phyloP scores from a whole-genome alignment of 2,329 filamentous ascomycete genomes.

The Aureobasidium sp. region DNA sequence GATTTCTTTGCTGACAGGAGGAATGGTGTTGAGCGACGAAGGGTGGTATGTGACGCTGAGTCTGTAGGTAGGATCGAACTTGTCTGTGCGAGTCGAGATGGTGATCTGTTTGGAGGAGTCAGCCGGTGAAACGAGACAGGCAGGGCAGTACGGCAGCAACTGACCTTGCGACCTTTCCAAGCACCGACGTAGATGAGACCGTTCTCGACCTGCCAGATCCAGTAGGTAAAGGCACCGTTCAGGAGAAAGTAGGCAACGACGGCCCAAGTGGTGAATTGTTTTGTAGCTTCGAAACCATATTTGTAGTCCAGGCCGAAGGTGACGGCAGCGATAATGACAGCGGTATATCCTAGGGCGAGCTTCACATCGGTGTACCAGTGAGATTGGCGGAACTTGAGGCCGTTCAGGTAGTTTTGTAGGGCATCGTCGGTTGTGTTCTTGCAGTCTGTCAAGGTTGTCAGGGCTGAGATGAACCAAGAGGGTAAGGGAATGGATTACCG shows the following conservation, averaged over 20 bases:
- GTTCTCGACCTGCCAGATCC: conserved; percentile 78
- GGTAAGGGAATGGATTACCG: no score
- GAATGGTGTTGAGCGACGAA: conserved; percentile 27
- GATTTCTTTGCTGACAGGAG: conserved; percentile 42
- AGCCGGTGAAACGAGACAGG: neutral
- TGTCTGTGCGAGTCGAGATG: conserved; percentile 65
- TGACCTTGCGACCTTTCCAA: conserved; percentile 58
- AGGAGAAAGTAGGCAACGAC: conserved; percentile 73
- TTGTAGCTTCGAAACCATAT: conserved; percentile 80
- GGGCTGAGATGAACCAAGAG: no score
- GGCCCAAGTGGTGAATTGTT: conserved; percentile 70
- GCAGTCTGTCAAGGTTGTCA: conserved; percentile 59
- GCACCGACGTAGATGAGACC: conserved; percentile 75
- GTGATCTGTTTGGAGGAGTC: conserved; percentile 50
- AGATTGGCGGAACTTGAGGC: conserved; percentile 70
- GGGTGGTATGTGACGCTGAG: conserved; percentile 48
- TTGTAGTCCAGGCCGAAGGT: conserved; percentile 92
- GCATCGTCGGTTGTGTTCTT: conserved; percentile 97
- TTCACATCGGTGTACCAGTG: conserved; percentile 76
- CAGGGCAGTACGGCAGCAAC: conserved; percentile 9
- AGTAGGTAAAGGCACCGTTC: conserved; percentile 71
- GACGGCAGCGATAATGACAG: conserved; percentile 70
- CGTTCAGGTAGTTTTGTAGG: conserved; percentile 86
- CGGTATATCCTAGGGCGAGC: conserved; percentile 72
- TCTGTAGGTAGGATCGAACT: conserved; percentile 75